Conservation (phyloP, 2,329 filamentous ascomycete species). For the Cytospora piceicola region DNA sequence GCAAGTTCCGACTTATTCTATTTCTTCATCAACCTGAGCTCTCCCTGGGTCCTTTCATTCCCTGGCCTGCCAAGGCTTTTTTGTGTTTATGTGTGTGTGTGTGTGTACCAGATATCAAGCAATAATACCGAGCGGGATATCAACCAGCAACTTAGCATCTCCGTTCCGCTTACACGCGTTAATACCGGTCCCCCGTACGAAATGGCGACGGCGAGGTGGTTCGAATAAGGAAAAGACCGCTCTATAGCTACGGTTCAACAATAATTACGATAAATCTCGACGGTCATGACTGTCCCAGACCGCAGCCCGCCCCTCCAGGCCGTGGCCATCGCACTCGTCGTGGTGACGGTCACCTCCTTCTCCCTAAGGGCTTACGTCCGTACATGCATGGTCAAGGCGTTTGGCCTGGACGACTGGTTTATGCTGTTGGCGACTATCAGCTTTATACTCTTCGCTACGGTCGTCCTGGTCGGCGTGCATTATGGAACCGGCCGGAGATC, state of each 20-base stretch:
- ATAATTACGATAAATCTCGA: neutral
- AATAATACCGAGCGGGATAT: neutral
- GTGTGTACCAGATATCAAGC: neutral
- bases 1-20: neutral
- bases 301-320: conserved; percentile 42
- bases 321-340: conserved; percentile 40
- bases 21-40: neutral
- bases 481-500: conserved; percentile 48
- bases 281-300: conserved; percentile 33
- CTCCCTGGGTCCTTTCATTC: neutral
- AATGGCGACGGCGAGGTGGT: conserved; percentile 22
- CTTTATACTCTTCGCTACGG: conserved; percentile 44
- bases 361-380: conserved; percentile 43
- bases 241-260: neutral
- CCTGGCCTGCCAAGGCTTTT: neutral
- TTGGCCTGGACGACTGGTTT: conserved; percentile 46
- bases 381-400: conserved; percentile 42
- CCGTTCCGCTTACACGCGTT: neutral
- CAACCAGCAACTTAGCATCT: neutral
- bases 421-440: conserved; percentile 42
- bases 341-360: conserved; percentile 37
- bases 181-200: neutral
- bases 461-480: conserved; percentile 42
- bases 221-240: no score
- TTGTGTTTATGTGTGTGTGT: neutral